These are phyloP conservation scores for Penicillium tannophilum DNA, from an alignment of 495 filamentous ascomycete species.

Conservation along the genomic window DNA sequence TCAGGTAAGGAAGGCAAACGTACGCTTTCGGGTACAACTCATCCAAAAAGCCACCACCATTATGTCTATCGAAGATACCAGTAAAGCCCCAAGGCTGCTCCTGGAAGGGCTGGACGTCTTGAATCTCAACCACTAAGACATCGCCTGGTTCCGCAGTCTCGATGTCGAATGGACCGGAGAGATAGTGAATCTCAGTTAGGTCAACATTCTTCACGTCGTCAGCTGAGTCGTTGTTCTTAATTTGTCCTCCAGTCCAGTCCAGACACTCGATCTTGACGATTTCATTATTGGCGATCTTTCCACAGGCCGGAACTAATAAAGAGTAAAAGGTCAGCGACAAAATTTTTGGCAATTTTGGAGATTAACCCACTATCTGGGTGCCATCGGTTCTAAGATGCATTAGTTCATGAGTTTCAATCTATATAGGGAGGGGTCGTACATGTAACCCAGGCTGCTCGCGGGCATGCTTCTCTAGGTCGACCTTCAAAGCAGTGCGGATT, in stretches of 20 bases:
- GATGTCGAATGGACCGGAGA: constrained; percentile 90
- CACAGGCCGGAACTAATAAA: constrained; percentile 69
- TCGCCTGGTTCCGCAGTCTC: constrained; percentile 86
- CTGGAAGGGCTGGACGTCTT: constrained; percentile 90
- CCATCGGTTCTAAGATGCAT: constrained; percentile 75
- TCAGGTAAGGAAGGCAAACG: constrained; percentile 13
- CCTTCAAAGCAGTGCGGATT: constrained; percentile 75
- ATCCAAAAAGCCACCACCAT: constrained; percentile 92
- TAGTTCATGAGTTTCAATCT: not conserved
- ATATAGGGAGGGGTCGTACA: constrained; percentile 47
- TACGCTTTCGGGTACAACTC: constrained; percentile 84
- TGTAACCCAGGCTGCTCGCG: constrained; percentile 73
- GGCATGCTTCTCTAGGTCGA: constrained; percentile 78
- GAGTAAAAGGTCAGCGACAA: constrained; percentile 1
- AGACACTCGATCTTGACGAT: constrained; percentile 95
- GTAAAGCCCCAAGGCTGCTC: constrained; percentile 92
- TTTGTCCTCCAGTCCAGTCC: constrained; percentile 88
- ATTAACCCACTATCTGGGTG: constrained; percentile 76
- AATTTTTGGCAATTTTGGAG: not conserved
- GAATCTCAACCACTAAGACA: constrained; percentile 86
- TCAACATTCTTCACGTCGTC: constrained; percentile 88
- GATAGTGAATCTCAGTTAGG: constrained; percentile 80
- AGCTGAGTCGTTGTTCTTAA: constrained; percentile 84
- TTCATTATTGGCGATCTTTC: constrained; percentile 80
- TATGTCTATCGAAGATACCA: constrained; percentile 78